Base-by-base conservation (phyloP, 805 yeast genomes). In the Wickerhamiella hasegawae region DNA sequence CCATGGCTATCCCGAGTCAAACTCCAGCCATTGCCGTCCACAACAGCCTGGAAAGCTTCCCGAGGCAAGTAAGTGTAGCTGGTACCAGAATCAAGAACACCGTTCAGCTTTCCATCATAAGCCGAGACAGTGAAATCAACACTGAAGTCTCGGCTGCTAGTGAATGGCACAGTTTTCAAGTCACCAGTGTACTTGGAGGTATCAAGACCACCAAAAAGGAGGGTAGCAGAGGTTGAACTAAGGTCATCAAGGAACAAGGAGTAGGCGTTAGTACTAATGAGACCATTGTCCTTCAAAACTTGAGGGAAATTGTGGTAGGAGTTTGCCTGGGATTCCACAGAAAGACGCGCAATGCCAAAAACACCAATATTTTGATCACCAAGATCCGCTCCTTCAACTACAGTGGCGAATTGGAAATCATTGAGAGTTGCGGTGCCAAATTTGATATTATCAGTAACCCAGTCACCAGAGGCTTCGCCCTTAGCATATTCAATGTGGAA, bases 141-240 rank as follows among this genome's bases (percentile, higher is more conserved):
- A 22, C 20, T 28, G 37, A 44, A 40, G 23, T 18, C 12, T 10
- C 22, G 31, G n/a, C 19, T 10, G 25, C 37, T 31, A 4, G 38
- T 31, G 27, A 43, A 31, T 12, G 41, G 40, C 12, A 44, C 34
- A 10, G 34, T 25, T 33, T 36, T 27, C 21, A 67, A 50, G 18
- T 50, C 45, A 19, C 83, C 84, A 0, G 54, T 36, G 51, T 69
- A 75, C 54, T 74, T 74, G 29, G 68, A 58, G 38, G 66, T 69
- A 51, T 77, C 85, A 19, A 78, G 66, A 31, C 73, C 87, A 35
- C 87, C 85, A 54, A 77, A 78, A 29, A 76, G 52, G 15, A 76
- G 54, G 18, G 61, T 53, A 5, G 80, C 82, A 3, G 58, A 37
- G 3, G 34, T 31, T 16, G 54, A 47, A 17, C 38, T 35, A 6